These are phyloP conservation scores for Senecio squalidus DNA, from an alignment of 140 eudicot genomes.

Conservation along the genomic window DNA sequence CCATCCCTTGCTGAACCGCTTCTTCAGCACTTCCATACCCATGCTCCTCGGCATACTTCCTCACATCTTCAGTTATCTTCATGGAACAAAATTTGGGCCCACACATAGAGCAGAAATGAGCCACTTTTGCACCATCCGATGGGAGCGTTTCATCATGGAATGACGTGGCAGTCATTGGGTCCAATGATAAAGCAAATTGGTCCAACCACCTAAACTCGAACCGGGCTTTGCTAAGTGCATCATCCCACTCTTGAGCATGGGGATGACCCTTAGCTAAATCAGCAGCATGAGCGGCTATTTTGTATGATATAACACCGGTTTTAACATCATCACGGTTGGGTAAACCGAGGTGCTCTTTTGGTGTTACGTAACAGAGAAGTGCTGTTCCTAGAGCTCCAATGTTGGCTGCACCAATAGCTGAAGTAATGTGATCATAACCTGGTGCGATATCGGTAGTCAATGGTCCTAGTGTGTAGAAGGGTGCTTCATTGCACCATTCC, in stretches of 20 bases:
- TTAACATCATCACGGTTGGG: constrained; percentile 97
- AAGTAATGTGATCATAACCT: constrained; percentile 95
- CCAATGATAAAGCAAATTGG: constrained; percentile 91
- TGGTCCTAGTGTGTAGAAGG: constrained; percentile 97
- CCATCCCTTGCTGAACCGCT: constrained; percentile 88
- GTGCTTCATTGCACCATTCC: constrained; percentile 97
- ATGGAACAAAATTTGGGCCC: constrained; percentile 98
- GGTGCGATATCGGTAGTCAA: constrained; percentile 96
- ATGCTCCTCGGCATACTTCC: constrained; percentile 96
- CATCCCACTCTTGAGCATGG: constrained; percentile 92
- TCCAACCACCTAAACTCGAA: constrained; percentile 94
- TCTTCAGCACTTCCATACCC: constrained; percentile 98
- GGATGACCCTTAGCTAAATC: constrained; percentile 92
- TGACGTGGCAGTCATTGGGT: constrained; percentile 93
- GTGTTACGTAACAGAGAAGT: constrained; percentile 92
- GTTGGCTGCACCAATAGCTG: constrained; percentile 97
- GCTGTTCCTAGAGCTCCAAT: constrained; percentile 99
- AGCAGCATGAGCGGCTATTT: constrained; percentile 98
- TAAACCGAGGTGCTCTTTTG: constrained; percentile 94
- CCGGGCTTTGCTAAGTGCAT: constrained; percentile 84
- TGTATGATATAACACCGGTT: constrained; percentile 86
- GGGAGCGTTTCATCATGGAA: constrained; percentile 95
- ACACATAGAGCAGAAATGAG: constrained; percentile 98
- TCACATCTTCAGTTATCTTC: constrained; percentile 96
- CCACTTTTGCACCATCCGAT: constrained; percentile 95